Evolutionary conservation across 768 basidiomycete genomes (phyloP).

Genomic region (Naganishia friedmannii): DNA sequence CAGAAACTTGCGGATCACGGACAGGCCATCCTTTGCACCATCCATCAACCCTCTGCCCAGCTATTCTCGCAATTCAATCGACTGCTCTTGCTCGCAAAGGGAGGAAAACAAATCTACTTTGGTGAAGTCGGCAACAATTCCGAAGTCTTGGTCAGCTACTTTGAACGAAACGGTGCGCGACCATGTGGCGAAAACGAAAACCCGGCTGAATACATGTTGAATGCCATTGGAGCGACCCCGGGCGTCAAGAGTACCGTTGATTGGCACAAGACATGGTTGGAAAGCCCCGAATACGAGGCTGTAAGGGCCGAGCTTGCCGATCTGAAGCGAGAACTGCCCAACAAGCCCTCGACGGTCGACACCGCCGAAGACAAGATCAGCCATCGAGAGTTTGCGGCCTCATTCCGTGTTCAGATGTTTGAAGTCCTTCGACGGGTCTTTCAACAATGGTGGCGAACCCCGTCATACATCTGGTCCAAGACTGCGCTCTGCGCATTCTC

Average conservation of each 20-base stretch:
- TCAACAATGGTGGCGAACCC: constrained; percentile 54
- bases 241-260: constrained; percentile 62
- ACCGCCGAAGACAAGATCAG: constrained; percentile 53
- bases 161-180: constrained; percentile 67
- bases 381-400: constrained; percentile 44
- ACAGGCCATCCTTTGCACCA: constrained; percentile 42
- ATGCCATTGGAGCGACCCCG: constrained; percentile 74
- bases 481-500: constrained; percentile 38
- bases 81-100: constrained; percentile 61
- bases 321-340: constrained; percentile 56
- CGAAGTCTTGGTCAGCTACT: constrained; percentile 67
- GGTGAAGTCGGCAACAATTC: constrained; percentile 80
- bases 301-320: constrained; percentile 59
- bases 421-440: constrained; percentile 49
- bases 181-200: constrained; percentile 71
- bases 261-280: constrained; percentile 64
- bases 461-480: constrained; percentile 53
- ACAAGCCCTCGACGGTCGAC: constrained; percentile 37
- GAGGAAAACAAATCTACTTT: constrained; percentile 90
- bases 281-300: constrained; percentile 58
- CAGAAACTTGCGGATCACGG: constrained; percentile 54
- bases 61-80: constrained; percentile 79
- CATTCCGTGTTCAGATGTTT: constrained; percentile 37
- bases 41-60: constrained; percentile 61
- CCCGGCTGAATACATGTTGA: constrained; percentile 60